Evolutionary conservation across 306 rosid genomes (phyloP).

Genomic region (Abrus pulchellus): DNA sequence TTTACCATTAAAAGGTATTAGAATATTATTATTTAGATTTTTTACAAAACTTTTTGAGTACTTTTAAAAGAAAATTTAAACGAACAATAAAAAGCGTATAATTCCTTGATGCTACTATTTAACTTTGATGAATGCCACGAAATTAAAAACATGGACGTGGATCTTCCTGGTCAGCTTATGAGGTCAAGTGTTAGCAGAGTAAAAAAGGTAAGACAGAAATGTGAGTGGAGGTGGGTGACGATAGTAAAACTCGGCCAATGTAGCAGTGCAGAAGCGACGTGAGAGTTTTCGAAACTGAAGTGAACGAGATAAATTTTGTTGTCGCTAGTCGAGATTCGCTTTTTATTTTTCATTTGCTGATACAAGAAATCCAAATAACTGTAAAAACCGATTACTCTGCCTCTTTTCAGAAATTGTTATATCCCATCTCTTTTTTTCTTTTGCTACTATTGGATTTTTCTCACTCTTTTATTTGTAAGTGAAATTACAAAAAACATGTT

Average conservation of each 20-base stretch:
- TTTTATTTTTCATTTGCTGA: neutral
- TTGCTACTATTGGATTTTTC: neutral
- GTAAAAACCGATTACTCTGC: constrained; percentile 38
- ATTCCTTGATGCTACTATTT: no score
- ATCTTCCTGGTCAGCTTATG: neutral
- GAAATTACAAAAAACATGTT: neutral
- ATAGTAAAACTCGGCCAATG: neutral
- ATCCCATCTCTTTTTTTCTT: neutral
- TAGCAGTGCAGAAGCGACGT: neutral
- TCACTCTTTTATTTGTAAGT: neutral
- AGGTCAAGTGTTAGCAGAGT: neutral
- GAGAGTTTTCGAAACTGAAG: neutral
- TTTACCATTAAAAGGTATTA: neutral
- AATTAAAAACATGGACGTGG: neutral
- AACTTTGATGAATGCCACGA: no score
- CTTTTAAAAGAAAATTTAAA: neutral
- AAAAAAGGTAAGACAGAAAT: neutral
- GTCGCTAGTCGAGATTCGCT: constrained; percentile 29
- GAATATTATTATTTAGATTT: neutral
- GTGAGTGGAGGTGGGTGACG: neutral
- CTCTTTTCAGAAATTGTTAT: neutral
- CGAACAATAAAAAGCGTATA: neutral
- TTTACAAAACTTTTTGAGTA: neutral
- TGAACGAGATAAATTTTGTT: constrained; percentile 1
- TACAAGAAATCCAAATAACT: constrained; percentile 24